Percentiles rank a stretch among this genome's conserved stretches.
Conservation (phyloP, 352 stramenopile species). For the Plasmopara viticola region DNA sequence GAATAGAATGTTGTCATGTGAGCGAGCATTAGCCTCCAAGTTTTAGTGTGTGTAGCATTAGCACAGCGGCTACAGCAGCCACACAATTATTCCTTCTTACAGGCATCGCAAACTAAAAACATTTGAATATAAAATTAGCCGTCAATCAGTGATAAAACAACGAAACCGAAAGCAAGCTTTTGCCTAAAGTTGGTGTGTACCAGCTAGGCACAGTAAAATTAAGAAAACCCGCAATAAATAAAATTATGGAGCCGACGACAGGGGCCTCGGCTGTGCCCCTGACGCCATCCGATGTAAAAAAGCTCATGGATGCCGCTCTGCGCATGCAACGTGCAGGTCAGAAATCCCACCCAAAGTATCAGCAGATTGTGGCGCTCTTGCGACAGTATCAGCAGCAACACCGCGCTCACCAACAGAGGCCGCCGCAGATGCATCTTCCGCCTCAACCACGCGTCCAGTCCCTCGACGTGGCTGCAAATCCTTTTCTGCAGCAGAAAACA, state of each 20-base stretch:
- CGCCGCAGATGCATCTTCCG: conserved; percentile 21
- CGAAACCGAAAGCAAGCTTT: too few relatives aligned
- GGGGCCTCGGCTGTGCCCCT: conserved; percentile 22
- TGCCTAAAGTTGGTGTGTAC: too few relatives aligned
- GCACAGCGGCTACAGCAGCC: too few relatives aligned
- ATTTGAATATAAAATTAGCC: too few relatives aligned
- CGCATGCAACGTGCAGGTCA: conserved; percentile 74
- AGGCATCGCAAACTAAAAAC: too few relatives aligned
- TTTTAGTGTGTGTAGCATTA: too few relatives aligned
- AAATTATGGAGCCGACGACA: not conserved
- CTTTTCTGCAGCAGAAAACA: conserved; percentile 61
- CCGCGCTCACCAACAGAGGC: conserved; percentile 18
- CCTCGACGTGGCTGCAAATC: conserved; percentile 46
- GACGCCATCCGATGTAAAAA: conserved; percentile 63
- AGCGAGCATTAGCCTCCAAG: too few relatives aligned
- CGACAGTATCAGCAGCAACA: conserved; percentile 69
- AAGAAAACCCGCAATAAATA: too few relatives aligned
- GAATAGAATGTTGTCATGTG: too few relatives aligned
- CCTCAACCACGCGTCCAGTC: conserved; percentile 3
- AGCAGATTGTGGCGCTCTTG: conserved; percentile 74
- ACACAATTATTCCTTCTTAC: too few relatives aligned
- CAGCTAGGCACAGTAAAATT: too few relatives aligned
- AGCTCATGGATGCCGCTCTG: conserved; percentile 79
- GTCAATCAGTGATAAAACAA: too few relatives aligned
- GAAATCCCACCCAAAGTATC: conserved; percentile 77